Conservation (phyloP, 768 basidiomycete genomes). For the Trametes coccinea region DNA sequence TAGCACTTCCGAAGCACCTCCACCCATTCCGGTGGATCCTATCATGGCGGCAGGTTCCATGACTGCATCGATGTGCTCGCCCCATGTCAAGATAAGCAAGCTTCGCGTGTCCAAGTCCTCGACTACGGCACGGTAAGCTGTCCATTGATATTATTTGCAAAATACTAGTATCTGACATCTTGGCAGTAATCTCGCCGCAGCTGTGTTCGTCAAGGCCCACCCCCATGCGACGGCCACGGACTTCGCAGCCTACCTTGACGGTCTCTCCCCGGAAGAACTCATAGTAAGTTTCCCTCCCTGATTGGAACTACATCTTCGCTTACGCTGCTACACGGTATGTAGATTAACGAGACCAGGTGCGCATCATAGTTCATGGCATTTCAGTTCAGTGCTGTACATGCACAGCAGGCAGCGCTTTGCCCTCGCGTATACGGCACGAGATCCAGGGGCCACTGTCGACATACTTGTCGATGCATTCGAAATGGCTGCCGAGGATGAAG, state of each 20-base stretch:
- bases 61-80: neutral
- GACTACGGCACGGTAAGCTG: neutral
- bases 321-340: neutral
- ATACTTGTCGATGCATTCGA: neutral
- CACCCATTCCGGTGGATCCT: too few relatives aligned
- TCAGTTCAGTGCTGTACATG: neutral
- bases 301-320: neutral
- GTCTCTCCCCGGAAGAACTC: neutral
- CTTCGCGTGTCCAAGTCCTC: neutral
- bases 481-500: neutral
- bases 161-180: too few relatives aligned
- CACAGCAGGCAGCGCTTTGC: neutral
- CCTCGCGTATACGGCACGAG: neutral
- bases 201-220: neutral
- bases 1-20: too few relatives aligned
- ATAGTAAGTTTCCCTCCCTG: neutral
- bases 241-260: neutral
- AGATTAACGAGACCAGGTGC: neutral
- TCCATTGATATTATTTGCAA: neutral
- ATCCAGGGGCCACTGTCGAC: neutral
- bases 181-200: neutral
- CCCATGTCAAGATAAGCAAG: neutral
- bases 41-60: too few relatives aligned
- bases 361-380: neutral
- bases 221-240: neutral